Evolutionary conservation across 179 eudicot genomes (phyloP).

Genomic region (Beta corolliflora): DNA sequence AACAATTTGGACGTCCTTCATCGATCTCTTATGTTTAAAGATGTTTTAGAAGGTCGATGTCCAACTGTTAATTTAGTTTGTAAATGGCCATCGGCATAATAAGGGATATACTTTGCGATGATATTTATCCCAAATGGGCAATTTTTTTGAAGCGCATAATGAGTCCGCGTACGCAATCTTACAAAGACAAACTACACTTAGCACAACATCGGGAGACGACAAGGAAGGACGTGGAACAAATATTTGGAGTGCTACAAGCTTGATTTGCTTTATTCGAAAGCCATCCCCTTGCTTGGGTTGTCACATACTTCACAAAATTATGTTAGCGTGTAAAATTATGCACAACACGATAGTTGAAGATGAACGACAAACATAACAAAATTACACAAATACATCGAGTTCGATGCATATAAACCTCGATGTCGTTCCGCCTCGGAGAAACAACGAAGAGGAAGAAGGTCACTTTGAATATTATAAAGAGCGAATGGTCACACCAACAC

Average conservation of each 20-base stretch:
- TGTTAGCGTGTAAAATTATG: background rate
- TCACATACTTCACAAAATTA: background rate
- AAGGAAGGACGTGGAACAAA: background rate
- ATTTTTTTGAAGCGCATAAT: no score
- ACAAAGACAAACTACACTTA: background rate
- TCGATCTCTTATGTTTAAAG: background rate
- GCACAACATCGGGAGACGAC: background rate
- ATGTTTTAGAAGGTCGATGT: background rate
- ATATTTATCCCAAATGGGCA: no score
- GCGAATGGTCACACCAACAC: no score
- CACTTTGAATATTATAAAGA: no score
- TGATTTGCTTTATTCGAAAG: background rate
- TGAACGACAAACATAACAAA: background rate
- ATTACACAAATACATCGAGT: no score
- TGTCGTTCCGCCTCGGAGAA: no score
- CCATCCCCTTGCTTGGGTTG: background rate
- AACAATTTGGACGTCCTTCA: background rate
- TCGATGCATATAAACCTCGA: no score
- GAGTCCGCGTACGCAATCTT: no score
- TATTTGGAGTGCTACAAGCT: background rate
- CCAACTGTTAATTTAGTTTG: background rate
- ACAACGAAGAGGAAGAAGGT: no score
- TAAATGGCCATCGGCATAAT: background rate
- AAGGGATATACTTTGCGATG: background rate
- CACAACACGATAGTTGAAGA: no score